Base-by-base conservation (phyloP, 176 grass and related monocot genomes). In the Carex myosuroides region DNA sequence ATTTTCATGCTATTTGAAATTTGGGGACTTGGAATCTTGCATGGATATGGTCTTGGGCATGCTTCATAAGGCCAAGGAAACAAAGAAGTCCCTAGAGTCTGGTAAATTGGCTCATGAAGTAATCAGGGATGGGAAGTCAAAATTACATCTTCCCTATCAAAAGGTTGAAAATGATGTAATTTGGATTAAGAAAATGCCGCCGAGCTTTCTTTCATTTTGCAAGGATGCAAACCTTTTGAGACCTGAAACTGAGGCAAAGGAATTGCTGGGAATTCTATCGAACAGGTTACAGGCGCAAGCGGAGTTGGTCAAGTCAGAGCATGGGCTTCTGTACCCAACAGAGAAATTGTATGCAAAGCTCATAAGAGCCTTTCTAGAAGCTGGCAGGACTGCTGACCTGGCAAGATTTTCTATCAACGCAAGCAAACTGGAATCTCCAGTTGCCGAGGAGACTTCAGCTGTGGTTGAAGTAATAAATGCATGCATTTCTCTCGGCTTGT, bases 321-420 rank as follows among this genome's bases (percentile, higher is more conserved):
- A 64, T 66, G 92, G 95, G 39, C 91, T 98, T 61, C 87, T 98
- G 66, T 85, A 98, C 82, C 95, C 92, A 90, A 98, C 92, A 16
- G 91, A 94, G 90, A 90, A 85, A 85, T 86, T 94, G 89, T 98
- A 94, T 80, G 95, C 95, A 50, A 94, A 91, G 76, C 91, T 94
- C 81, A 90, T 93, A 30, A 98, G 85, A 84, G 82, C 82, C 85
- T 98, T 94, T 84, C 61, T 98, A 79, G 85, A 98, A 85, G 86
- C 86, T 58, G 84, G 85, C 70, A 94, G 84, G 70, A 91, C 92
- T 52, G 86, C 84, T 84, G 88, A 89, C 53, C 91, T 98, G 64
- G 86, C 91, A 18, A 88, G 52, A 2, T 98, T 98, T 93, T 82
- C 94, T 81, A 90, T 94, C 73, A 93, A 90, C 82, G 92, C 92